Percentiles rank a stretch among this genome's conserved stretches.
phyloP scores from a whole-genome alignment of 2,329 filamentous ascomycete genomes.

The Xylariales sp. region DNA sequence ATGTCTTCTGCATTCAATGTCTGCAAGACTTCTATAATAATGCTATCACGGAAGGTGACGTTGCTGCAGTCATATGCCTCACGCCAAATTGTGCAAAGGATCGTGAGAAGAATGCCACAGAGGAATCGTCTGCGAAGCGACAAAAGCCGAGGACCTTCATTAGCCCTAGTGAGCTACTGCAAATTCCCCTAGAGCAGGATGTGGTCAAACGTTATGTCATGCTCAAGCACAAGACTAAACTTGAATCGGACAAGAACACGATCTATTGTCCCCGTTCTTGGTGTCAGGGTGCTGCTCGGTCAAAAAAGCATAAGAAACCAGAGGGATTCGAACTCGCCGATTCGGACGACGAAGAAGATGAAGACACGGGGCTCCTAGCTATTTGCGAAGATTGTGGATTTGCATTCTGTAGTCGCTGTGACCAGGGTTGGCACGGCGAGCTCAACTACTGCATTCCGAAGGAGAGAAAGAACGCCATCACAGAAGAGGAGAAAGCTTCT shows the following conservation, averaged over 20 bases:
- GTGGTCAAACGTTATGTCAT: slow-evolving; percentile 87
- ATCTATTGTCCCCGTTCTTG: slow-evolving; percentile 92
- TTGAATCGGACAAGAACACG: slow-evolving; percentile 91
- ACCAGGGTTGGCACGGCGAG: slow-evolving; percentile 91
- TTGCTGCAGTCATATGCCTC: slow-evolving; percentile 82
- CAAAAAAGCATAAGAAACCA: slow-evolving; percentile 78
- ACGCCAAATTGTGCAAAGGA: slow-evolving; percentile 81
- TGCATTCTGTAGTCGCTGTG: slow-evolving; percentile 82
- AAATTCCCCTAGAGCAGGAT: slow-evolving; percentile 77
- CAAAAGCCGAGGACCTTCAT: slow-evolving; percentile 75
- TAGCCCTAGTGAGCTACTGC: slow-evolving; percentile 84
- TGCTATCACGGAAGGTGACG: slow-evolving; percentile 86
- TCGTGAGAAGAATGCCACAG: slow-evolving; percentile 53
- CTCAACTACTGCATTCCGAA: slow-evolving; percentile 76
- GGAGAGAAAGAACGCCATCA: slow-evolving; percentile 75
- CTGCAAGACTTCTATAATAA: slow-evolving; percentile 90
- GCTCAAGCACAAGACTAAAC: slow-evolving; percentile 90
- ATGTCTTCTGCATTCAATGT: slow-evolving; percentile 92
- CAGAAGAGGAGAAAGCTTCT: slow-evolving; percentile 86
- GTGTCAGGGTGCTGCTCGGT: slow-evolving; percentile 90
- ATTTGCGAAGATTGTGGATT: slow-evolving; percentile 91
- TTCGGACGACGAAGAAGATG: slow-evolving; percentile 65
- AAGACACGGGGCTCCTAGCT: slow-evolving; percentile 71
- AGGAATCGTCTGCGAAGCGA: slow-evolving; percentile 53
- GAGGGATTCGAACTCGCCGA: slow-evolving; percentile 71